phyloP scores from a whole-genome alignment of 495 filamentous ascomycete species.

The Viridothelium virens region DNA sequence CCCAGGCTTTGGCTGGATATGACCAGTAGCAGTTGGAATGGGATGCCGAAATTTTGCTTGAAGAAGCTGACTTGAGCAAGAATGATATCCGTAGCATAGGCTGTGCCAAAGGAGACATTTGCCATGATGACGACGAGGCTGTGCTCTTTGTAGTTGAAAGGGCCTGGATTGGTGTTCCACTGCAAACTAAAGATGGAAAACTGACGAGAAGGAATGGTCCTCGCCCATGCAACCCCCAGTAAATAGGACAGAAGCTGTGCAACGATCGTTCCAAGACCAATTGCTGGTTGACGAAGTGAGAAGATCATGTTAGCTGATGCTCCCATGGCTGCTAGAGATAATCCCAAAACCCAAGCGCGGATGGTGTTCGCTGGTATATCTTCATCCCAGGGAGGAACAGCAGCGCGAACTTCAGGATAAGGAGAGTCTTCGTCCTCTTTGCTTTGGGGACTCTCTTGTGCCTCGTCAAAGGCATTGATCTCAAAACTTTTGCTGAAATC shows the following conservation, averaged over 20 bases:
- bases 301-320: conserved; percentile 34
- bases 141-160: conserved; percentile 11
- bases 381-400: conserved; percentile 42
- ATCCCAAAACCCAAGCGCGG: conserved; percentile 62
- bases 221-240: conserved; percentile 56
- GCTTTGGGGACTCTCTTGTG: conserved; percentile 3
- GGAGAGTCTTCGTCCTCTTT: conserved; percentile 44
- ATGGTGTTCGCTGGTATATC: conserved; percentile 59
- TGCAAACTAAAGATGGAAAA: conserved; percentile 51
- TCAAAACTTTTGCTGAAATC: conserved; percentile 29
- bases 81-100: conserved; percentile 7
- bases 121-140: conserved; percentile 16
- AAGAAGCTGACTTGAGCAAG: conserved; percentile 14
- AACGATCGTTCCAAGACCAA: conserved; percentile 78
- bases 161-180: conserved; percentile 7
- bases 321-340: conserved; percentile 66
- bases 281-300: conserved; percentile 57
- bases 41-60: conserved; percentile 9
- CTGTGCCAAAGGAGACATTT: conserved; percentile 13
- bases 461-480: conserved; percentile 35
- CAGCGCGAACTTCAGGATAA: conserved; percentile 44
- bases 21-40: conserved; percentile 53
- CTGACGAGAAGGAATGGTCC: conserved; percentile 46
- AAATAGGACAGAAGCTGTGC: conserved; percentile 74
- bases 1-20: conserved; percentile 46